These are phyloP conservation scores for Chiua virens DNA, from an alignment of 768 basidiomycete genomes.

Conservation along the genomic window DNA sequence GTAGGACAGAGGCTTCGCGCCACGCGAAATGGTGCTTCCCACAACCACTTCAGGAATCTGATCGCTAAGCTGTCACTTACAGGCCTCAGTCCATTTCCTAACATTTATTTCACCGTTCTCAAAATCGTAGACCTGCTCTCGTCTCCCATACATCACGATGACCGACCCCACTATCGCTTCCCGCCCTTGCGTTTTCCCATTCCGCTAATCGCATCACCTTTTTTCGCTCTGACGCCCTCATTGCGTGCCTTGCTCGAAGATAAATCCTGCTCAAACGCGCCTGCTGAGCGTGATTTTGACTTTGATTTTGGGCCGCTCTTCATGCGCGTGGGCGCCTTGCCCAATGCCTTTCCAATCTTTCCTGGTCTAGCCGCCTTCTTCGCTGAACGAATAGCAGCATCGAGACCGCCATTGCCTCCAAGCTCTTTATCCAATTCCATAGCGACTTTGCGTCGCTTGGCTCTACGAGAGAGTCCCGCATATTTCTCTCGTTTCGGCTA, in stretches of 20 bases:
- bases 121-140: not conserved
- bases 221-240: conserved; percentile 70
- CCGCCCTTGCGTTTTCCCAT: conserved; percentile 51
- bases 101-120: not conserved
- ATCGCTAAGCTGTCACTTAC: not conserved
- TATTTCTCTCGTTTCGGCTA: conserved; percentile 78
- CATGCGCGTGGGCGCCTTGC: conserved; percentile 33
- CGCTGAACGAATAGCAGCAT: conserved; percentile 81
- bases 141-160: not conserved
- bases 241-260: conserved; percentile 40
- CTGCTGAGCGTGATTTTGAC: conserved; percentile 30
- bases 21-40: conserved; percentile 30
- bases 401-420: conserved; percentile 52
- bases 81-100: too few relatives aligned
- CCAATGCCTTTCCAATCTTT: conserved; percentile 67
- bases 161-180: conserved; percentile 26
- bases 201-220: conserved; percentile 54
- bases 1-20: conserved; percentile 18
- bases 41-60: conserved; percentile 10
- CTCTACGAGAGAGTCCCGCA: conserved; percentile 81
- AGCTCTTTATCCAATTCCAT: conserved; percentile 73
- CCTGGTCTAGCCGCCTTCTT: conserved; percentile 74
- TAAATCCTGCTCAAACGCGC: conserved; percentile 61
- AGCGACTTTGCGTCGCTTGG: conserved; percentile 86
- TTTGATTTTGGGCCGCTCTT: conserved; percentile 36